Evolutionary conservation across 2,329 filamentous ascomycete genomes (phyloP).

Genomic region (Pestalotiopsis sp.): DNA sequence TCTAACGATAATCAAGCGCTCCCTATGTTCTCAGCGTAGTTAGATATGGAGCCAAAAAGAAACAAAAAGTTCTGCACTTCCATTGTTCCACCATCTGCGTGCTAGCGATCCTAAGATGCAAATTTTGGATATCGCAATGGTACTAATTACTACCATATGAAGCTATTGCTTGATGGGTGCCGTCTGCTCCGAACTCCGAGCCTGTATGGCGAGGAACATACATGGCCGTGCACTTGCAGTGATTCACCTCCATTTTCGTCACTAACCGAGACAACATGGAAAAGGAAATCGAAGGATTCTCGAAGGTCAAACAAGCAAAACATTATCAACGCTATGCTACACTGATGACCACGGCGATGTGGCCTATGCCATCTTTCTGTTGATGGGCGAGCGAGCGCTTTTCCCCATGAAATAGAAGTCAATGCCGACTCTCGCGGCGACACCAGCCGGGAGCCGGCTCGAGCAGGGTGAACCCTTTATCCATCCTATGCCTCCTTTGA

Average conservation of each 20-base stretch:
- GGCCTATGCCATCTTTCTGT: background rate
- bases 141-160: too few relatives aligned
- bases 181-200: too few relatives aligned
- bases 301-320: background rate
- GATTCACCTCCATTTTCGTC: too few relatives aligned
- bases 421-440: background rate
- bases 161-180: too few relatives aligned
- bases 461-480: background rate
- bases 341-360: background rate
- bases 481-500: background rate
- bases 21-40: background rate
- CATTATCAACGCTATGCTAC: background rate
- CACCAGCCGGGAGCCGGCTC: background rate
- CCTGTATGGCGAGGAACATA: too few relatives aligned
- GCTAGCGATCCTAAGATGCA: too few relatives aligned
- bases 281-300: background rate
- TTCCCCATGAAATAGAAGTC: background rate
- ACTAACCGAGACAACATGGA: background rate
- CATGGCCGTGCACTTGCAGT: too few relatives aligned
- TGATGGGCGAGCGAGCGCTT: background rate
- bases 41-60: constrained; percentile 4
- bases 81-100: too few relatives aligned
- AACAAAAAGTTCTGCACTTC: background rate
- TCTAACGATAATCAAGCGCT: background rate
- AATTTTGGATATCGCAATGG: too few relatives aligned